These are phyloP conservation scores for Myochromella boudieri DNA, from an alignment of 768 basidiomycete genomes.

Conservation along the genomic window DNA sequence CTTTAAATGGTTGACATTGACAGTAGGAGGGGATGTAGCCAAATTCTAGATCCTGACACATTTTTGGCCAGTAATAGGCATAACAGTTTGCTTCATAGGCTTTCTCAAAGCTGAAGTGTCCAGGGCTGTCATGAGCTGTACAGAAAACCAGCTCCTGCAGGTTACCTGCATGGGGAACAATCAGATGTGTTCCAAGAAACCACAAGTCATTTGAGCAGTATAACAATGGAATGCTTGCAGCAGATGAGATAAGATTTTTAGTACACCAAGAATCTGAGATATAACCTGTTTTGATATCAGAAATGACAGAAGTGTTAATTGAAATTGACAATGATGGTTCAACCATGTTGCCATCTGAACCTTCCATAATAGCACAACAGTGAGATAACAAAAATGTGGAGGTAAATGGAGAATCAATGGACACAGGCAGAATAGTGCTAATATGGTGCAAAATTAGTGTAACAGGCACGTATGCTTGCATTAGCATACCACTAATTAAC, in stretches of 20 bases:
- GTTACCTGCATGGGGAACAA: background rate
- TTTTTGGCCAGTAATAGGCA: background rate
- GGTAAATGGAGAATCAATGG: too few relatives aligned
- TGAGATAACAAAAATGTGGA: too few relatives aligned
- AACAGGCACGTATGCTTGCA: too few relatives aligned
- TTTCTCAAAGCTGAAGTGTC: too few relatives aligned
- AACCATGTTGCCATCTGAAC: too few relatives aligned
- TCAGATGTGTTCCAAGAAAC: background rate
- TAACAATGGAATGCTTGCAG: background rate
- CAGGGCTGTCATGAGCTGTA: background rate
- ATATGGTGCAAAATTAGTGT: too few relatives aligned
- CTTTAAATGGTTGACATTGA: slow-evolving; percentile 28
- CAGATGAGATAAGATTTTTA: background rate
- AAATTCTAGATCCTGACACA: slow-evolving; percentile 21
- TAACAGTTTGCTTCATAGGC: too few relatives aligned
- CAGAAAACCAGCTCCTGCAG: background rate
- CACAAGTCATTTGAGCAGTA: background rate
- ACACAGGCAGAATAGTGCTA: too few relatives aligned
- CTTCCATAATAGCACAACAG: too few relatives aligned
- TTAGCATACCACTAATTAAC: too few relatives aligned
- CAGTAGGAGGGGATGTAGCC: slow-evolving; percentile 9
- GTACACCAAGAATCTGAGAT: background rate
- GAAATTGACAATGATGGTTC: background rate
- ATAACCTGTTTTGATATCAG: background rate
- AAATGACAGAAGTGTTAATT: background rate